Percentiles rank a stretch among this genome's conserved stretches.
Evolutionary conservation across 1,139 yeast genomes (phyloP).

Genomic region (Protomyces macrosporus): DNA sequence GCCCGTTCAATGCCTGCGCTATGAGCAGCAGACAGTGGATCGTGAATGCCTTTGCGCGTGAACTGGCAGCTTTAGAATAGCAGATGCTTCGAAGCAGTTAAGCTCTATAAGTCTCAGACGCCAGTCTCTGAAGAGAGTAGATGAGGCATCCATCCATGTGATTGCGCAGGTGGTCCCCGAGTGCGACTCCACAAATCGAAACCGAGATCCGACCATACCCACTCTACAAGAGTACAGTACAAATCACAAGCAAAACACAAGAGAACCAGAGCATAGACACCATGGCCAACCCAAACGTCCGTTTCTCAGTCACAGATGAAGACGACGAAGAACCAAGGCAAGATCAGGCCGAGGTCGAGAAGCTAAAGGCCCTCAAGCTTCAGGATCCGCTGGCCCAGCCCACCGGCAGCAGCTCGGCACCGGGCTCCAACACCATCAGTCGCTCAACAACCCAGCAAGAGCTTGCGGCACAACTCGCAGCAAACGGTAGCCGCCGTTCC

Average conservation of each 20-base stretch:
- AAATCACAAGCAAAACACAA: slow-evolving; percentile 3
- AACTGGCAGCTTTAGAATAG: too few relatives aligned
- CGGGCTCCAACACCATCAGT: slow-evolving; percentile 1
- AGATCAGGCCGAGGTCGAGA: slow-evolving; percentile 13
- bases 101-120: too few relatives aligned
- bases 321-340: slow-evolving; percentile 14
- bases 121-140: too few relatives aligned
- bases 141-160: too few relatives aligned
- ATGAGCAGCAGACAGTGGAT: too few relatives aligned
- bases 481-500: slow-evolving; percentile 7
- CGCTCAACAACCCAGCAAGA: not conserved
- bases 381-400: not conserved
- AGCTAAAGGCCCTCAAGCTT: slow-evolving; percentile 1
- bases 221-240: not conserved
- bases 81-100: too few relatives aligned
- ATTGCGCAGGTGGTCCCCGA: too few relatives aligned
- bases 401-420: slow-evolving; percentile 4
- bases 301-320: slow-evolving; percentile 15
- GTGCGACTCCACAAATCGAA: too few relatives aligned
- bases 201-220: too few relatives aligned
- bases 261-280: not conserved
- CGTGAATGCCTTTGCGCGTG: too few relatives aligned
- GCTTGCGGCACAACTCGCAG: not conserved
- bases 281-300: slow-evolving; percentile 1
- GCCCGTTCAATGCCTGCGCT: too few relatives aligned